Evolutionary conservation across 2,329 filamentous ascomycete genomes (phyloP), one percentile per base, ranked within the genome.

Genomic region (Sporothrix globosa): DNA sequence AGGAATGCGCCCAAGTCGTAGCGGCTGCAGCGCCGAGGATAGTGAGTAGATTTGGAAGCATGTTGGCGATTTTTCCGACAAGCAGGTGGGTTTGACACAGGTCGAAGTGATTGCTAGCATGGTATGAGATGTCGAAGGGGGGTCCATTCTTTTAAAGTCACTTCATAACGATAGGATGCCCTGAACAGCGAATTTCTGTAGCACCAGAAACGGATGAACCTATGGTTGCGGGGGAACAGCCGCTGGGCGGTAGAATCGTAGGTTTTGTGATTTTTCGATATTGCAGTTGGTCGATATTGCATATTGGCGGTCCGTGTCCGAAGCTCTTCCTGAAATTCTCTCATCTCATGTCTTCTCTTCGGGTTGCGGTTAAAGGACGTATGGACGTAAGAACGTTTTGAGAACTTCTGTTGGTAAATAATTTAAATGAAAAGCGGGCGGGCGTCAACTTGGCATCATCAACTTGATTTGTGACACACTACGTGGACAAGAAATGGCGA

Each of bases 1-100:
- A 70, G 70, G 34, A 11, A 24, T 60, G 41, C 1, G 63, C 65
- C 53, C 17, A 17, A 19, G n/a, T 41, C 21, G 69, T 46, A 14
- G 44, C 21, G 6, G 54, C 69, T 4, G 30, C 69, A 4, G n/a
- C 66, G 41, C 44, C 58, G 27, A 69, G 70, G 56, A 63, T n/a
- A 11, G 21, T 17, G 10, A 67, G 9, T 4, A 58, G n/a, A 10
- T 21, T 27, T 19, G 48, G 13, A 39, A 67, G 19, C 58, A 63
- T 63, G 39, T 2, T 63, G 58, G 9, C n/a, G 39, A 11, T 19
- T 24, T 17, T 30, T 4, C 27, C 27, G 34, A 9, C 34, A 34
- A 34, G 34, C 34, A 7, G 34, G 34, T 34, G 34, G 7, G 27
- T 30, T 30, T 30, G 27, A 4, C 3, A 30, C 27, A 30, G 19